Evolutionary conservation across 2,329 filamentous ascomycete species (phyloP).

Genomic region (Alternaria sp.): DNA sequence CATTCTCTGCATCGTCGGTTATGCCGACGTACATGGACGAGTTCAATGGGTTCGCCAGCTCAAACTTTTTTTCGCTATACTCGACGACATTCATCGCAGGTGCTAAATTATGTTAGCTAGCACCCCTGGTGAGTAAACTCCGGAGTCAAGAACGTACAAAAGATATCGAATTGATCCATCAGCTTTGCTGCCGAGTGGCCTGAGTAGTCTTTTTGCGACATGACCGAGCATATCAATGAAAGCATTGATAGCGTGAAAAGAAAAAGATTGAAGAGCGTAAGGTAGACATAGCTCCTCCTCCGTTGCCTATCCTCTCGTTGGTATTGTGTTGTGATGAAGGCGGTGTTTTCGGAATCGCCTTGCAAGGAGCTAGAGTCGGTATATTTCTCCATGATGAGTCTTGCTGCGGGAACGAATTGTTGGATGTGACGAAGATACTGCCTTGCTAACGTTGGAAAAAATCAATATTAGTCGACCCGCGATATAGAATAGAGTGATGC

Average conservation of each 20-base stretch:
- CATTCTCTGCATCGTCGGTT: conserved; percentile 64
- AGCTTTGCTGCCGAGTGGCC: conserved; percentile 38
- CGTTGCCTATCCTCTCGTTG: conserved; percentile 32
- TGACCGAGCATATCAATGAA: conserved; percentile 43
- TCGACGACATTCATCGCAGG: conserved; percentile 44
- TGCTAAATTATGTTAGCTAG: conserved; percentile 24
- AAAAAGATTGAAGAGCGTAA: conserved; percentile 47
- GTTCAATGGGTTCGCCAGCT: conserved; percentile 41
- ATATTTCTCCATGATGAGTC: conserved; percentile 42
- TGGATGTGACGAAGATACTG: no score
- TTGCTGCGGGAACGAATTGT: not conserved
- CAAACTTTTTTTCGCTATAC: conserved; percentile 40
- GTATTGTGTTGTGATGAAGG: conserved; percentile 40
- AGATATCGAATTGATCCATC: conserved; percentile 46
- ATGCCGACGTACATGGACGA: conserved; percentile 61
- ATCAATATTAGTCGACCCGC: conserved; percentile 30
- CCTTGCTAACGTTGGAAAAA: conserved; percentile 4
- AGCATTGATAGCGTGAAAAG: conserved; percentile 45
- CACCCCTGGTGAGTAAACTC: no score
- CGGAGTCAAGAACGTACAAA: conserved; percentile 28
- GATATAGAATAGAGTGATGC: conserved; percentile 21
- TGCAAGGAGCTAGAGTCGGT: conserved; percentile 25
- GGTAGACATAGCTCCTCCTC: conserved; percentile 38
- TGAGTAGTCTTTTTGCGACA: conserved; percentile 41
- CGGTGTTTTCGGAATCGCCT: conserved; percentile 40